These are phyloP conservation scores for Paralagenidium karlingii DNA, from an alignment of 352 stramenopile species.

Conservation along the genomic window DNA sequence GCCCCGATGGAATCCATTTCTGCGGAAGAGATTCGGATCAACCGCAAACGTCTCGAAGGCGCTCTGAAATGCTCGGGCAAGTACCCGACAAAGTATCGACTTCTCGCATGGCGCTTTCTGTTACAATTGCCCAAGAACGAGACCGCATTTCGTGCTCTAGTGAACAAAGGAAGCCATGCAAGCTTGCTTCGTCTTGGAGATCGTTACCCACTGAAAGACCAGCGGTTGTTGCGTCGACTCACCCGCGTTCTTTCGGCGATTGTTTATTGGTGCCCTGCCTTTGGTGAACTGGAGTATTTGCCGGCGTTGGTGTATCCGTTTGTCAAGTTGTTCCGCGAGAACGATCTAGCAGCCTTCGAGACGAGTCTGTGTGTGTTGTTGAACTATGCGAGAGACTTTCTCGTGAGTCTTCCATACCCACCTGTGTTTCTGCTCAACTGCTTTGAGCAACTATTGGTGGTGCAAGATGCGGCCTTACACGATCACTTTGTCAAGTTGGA, in stretches of 20 bases:
- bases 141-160: slow-evolving; percentile 54
- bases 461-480: slow-evolving; percentile 51
- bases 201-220: slow-evolving; percentile 70
- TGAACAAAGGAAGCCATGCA: slow-evolving; percentile 65
- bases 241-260: slow-evolving; percentile 73
- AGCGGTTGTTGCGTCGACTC: slow-evolving; percentile 59
- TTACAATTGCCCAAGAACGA: slow-evolving; percentile 77
- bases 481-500: slow-evolving; percentile 63
- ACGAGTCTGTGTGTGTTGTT: slow-evolving; percentile 73
- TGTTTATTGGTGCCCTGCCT: slow-evolving; percentile 86
- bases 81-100: slow-evolving; percentile 74
- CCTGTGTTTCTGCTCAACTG: slow-evolving; percentile 49
- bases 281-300: slow-evolving; percentile 74
- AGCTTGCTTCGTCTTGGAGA: slow-evolving; percentile 50
- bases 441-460: slow-evolving; percentile 63
- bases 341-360: slow-evolving; percentile 87
- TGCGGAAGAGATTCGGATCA: slow-evolving; percentile 30
- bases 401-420: slow-evolving; percentile 74
- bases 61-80: slow-evolving; percentile 55
- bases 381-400: slow-evolving; percentile 71
- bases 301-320: slow-evolving; percentile 82
- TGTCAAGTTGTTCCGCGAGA: slow-evolving; percentile 72
- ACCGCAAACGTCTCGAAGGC: slow-evolving; percentile 43
- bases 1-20: too few relatives aligned
- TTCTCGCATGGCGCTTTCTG: slow-evolving; percentile 77